A percentile compares a stretch with the other conserved stretches of the same genome.
Conservation (phyloP, 1,139 yeast genomes). For the Pichia cactophila region DNA sequence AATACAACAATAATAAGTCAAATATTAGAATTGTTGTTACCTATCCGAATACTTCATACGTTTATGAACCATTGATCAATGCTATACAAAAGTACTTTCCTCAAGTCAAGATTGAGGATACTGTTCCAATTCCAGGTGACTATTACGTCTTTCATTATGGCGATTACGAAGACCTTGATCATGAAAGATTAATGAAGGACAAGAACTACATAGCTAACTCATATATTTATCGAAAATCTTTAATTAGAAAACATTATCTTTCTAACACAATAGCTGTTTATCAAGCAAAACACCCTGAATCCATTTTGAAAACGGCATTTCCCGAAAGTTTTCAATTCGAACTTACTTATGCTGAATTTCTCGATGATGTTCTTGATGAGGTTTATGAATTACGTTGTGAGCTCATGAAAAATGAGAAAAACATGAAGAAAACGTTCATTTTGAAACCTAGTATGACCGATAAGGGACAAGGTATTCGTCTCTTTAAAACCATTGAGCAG, state of each 20-base stretch:
- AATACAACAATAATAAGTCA: neutral
- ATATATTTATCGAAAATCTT: conserved; percentile 77
- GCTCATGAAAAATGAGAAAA: conserved; percentile 44
- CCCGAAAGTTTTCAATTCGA: conserved; percentile 78
- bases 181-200: conserved; percentile 44
- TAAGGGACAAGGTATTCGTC: conserved; percentile 88
- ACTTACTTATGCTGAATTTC: conserved; percentile 92
- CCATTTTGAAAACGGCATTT: conserved; percentile 51
- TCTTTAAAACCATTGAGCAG: conserved; percentile 71
- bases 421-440: conserved; percentile 55
- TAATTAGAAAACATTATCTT: conserved; percentile 83
- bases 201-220: conserved; percentile 63
- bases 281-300: conserved; percentile 64
- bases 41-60: conserved; percentile 38
- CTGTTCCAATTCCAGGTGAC: conserved; percentile 21
- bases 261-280: conserved; percentile 73
- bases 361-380: conserved; percentile 90
- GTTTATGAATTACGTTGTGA: conserved; percentile 81
- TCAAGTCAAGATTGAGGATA: conserved; percentile 19
- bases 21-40: conserved; percentile 13
- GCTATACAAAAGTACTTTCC: conserved; percentile 28
- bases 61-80: conserved; percentile 43
- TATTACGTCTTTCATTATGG: conserved; percentile 59
- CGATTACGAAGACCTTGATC: conserved; percentile 82
- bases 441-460: conserved; percentile 96